Evolutionary conservation across 345 rosid species (phyloP).

Genomic region (Punica granatum): DNA sequence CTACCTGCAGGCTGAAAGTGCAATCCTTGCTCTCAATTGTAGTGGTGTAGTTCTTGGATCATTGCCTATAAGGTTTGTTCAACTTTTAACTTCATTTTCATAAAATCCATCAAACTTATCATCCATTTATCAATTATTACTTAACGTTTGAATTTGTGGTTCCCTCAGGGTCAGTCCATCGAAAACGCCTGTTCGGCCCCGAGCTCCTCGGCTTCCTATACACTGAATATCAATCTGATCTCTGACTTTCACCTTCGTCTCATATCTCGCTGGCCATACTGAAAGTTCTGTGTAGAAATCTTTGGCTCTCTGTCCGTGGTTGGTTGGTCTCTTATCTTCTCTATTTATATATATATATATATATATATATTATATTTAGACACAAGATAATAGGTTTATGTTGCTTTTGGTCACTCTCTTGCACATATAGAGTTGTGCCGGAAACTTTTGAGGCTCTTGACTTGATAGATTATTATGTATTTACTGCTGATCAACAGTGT

Average conservation of each 20-base stretch:
- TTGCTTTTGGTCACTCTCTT: neutral
- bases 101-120: too few species aligned
- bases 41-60: constrained; percentile 91
- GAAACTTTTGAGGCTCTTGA: neutral
- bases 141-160: neutral
- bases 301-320: neutral
- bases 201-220: constrained; percentile 66
- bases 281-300: neutral
- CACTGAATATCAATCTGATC: constrained; percentile 26
- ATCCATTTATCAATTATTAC: neutral
- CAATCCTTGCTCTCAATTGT: constrained; percentile 90
- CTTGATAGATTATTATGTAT: neutral
- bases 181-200: constrained; percentile 97
- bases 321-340: neutral
- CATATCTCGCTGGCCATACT: neutral
- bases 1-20: constrained; percentile 79
- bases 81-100: too few species aligned
- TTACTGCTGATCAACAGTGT: neutral
- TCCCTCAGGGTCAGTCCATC: constrained; percentile 86
- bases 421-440: constrained; percentile 3
- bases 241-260: neutral
- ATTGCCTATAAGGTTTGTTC: constrained; percentile 70
- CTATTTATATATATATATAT: neutral
- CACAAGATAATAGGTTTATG: neutral
- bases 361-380: too few species aligned